Conservation (phyloP, 2,329 filamentous ascomycete species). For the Talaromyces sp. region DNA sequence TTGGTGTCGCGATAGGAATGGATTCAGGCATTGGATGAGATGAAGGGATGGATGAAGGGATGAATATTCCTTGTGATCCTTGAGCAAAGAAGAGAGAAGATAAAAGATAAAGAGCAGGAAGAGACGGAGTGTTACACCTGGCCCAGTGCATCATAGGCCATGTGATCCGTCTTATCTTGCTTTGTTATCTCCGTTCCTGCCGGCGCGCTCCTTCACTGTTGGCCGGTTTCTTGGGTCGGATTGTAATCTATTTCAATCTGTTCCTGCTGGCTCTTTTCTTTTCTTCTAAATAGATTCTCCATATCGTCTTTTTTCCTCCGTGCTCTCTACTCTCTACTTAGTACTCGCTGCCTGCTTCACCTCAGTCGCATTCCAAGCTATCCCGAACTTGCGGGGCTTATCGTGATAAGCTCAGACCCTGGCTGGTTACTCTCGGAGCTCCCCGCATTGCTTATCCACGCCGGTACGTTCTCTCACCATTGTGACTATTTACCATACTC, state of each 20-base stretch:
- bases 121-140: background rate
- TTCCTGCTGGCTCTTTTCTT: background rate
- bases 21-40: constrained; percentile 15
- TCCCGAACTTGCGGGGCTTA: constrained; percentile 16
- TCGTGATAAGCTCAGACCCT: constrained; percentile 16
- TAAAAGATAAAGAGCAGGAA: background rate
- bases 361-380: background rate
- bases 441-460: constrained; percentile 11
- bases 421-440: constrained; percentile 8
- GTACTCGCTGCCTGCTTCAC: background rate
- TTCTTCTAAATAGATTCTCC: background rate
- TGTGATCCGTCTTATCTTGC: constrained; percentile 13
- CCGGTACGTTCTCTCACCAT: background rate
- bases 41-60: background rate
- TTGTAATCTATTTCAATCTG: background rate
- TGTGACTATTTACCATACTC: background rate
- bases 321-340: background rate
- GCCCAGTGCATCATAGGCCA: constrained; percentile 5
- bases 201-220: background rate
- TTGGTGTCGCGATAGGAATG: background rate
- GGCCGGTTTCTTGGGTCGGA: background rate
- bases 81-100: background rate
- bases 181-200: constrained; percentile 8
- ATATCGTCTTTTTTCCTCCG: background rate
- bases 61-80: background rate